These are phyloP conservation scores for Microcyclosporella mali DNA, from an alignment of 2,329 filamentous ascomycete genomes.

Conservation along the genomic window DNA sequence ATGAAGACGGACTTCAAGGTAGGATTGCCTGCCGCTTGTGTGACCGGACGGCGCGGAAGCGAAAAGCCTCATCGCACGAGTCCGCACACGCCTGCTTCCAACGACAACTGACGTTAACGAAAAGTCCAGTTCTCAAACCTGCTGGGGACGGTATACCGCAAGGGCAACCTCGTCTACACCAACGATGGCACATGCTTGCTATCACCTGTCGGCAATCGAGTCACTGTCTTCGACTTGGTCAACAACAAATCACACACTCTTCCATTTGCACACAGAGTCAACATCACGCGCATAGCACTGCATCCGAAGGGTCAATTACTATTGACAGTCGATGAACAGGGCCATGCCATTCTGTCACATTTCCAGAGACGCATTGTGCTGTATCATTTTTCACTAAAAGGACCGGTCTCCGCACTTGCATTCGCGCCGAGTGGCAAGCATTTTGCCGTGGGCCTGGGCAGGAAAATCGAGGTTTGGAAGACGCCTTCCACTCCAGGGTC, in stretches of 20 bases:
- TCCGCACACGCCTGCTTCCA: neutral
- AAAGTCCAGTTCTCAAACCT: conserved; percentile 82
- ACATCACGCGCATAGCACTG: conserved; percentile 81
- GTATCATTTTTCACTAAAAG: conserved; percentile 92
- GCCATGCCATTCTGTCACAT: conserved; percentile 87
- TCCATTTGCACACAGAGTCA: conserved; percentile 86
- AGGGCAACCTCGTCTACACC: conserved; percentile 94
- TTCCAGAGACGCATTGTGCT: conserved; percentile 77
- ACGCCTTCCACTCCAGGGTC: conserved; percentile 72
- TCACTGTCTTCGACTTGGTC: conserved; percentile 92
- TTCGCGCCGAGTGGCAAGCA: conserved; percentile 88
- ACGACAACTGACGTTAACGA: conserved; percentile 15
- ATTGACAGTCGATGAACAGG: conserved; percentile 89
- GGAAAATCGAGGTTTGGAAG: conserved; percentile 91
- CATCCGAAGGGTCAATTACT: conserved; percentile 87
- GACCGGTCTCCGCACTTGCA: conserved; percentile 71
- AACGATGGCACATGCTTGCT: conserved; percentile 93
- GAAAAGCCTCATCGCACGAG: neutral
- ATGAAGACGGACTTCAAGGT: conserved; percentile 99
- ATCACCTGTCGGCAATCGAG: conserved; percentile 92
- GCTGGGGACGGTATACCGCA: conserved; percentile 94
- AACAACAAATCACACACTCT: conserved; percentile 87
- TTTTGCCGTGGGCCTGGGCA: conserved; percentile 82
- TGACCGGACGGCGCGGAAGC: neutral
- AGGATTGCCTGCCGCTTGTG: conserved; percentile 19